Evolutionary conservation across 768 basidiomycete genomes (phyloP).

Genomic region (Tricholoma sp.): DNA sequence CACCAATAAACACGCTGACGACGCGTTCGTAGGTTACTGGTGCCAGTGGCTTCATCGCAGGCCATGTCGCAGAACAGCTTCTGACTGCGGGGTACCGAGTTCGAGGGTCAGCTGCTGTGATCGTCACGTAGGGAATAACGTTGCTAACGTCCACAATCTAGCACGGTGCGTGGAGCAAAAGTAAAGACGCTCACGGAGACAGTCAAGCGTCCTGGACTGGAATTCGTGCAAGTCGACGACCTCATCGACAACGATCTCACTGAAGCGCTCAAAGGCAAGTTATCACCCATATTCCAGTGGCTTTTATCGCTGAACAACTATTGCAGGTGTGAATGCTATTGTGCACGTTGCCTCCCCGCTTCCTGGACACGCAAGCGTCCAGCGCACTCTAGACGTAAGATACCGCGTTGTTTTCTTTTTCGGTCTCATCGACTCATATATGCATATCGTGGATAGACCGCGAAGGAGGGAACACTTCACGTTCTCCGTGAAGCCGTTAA

Average conservation of each 20-base stretch:
- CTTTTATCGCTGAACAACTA: no score
- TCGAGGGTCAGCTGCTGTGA: no score
- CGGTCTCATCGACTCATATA: background rate
- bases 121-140: no score
- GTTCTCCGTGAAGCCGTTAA: slow-evolving; percentile 20
- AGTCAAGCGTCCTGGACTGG: slow-evolving; percentile 22
- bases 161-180: slow-evolving; percentile 29
- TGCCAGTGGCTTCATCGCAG: no score
- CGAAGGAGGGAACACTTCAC: slow-evolving; percentile 25
- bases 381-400: slow-evolving; percentile 15
- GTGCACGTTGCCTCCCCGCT: slow-evolving; percentile 30
- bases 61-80: no score
- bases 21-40: no score
- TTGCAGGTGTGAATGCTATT: slow-evolving; percentile 34
- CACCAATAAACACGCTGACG: no score
- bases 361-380: slow-evolving; percentile 11
- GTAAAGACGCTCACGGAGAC: slow-evolving; percentile 15
- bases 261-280: slow-evolving; percentile 16
- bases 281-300: no score
- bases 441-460: slow-evolving; percentile 10
- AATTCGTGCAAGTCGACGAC: slow-evolving; percentile 22
- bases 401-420: background rate
- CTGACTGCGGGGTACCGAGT: no score
- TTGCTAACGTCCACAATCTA: slow-evolving; percentile 5
- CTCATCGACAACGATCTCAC: slow-evolving; percentile 12